Evolutionary conservation across 108 stramenopile genomes (phyloP).

Genomic region (Phaeodactylum tricornutum): DNA sequence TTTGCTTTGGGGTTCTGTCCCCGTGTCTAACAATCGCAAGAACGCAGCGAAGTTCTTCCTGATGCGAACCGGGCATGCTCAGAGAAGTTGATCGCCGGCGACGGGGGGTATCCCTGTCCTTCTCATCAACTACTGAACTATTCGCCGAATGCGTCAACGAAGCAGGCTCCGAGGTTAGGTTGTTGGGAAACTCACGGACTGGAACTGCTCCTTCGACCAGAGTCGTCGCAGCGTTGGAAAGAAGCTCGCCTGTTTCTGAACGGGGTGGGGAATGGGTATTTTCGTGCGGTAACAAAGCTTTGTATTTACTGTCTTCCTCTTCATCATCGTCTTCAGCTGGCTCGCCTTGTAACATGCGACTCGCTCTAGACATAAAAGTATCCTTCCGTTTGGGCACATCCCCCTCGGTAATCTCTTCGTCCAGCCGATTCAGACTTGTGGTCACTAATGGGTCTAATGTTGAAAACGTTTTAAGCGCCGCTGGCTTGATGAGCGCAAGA

Average conservation of each 20-base stretch:
- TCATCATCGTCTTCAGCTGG: constrained; percentile 18
- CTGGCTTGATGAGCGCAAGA: constrained; percentile 73
- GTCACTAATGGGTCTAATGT: constrained; percentile 71
- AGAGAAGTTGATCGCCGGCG: neutral
- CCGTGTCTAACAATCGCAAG: constrained; percentile 95
- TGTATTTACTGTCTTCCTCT: constrained; percentile 7
- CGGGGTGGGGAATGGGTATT: constrained; percentile 8
- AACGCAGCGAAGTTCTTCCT: constrained; percentile 91
- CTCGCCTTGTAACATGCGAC: constrained; percentile 29
- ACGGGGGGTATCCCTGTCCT: neutral
- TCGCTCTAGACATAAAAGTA: constrained; percentile 20
- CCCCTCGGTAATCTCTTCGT: constrained; percentile 22
- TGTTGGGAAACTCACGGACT: constrained; percentile 54
- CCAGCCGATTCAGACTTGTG: constrained; percentile 29
- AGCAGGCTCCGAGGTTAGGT: constrained; percentile 56
- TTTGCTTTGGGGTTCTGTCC: constrained; percentile 98
- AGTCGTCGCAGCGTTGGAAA: constrained; percentile 25
- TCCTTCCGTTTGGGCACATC: constrained; percentile 10
- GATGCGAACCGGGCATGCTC: constrained; percentile 16
- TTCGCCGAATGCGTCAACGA: constrained; percentile 30
- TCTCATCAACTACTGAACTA: constrained; percentile 32
- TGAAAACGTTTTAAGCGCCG: constrained; percentile 46
- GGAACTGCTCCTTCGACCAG: constrained; percentile 52
- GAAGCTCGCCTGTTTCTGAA: constrained; percentile 11
- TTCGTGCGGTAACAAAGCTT: neutral